Base-by-base conservation (phyloP, 1,284 basidiomycete species). In the Sporisorium sorghi region DNA sequence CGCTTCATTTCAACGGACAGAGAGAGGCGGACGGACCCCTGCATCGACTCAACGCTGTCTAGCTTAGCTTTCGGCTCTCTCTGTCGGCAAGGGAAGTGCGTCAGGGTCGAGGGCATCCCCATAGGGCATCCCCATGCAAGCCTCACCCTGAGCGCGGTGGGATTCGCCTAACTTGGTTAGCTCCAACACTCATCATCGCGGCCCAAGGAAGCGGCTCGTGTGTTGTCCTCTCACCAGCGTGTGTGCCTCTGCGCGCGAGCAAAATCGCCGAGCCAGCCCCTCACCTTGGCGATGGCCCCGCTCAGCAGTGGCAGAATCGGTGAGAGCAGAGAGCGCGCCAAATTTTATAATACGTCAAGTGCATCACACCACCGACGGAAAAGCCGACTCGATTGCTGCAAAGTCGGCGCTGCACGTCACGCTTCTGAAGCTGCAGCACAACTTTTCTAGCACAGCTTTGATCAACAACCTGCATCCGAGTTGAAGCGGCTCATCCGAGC, bases 361-460 rank as follows among this genome's bases (percentile, higher is more conserved):
- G 33, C 33, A 35, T 47, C 28, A 19, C n/a, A 30, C 26, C 47
- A 49, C 47, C 47, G 47, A 49, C 32, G 21, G 32, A 35, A n/a
- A 47, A 19, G 46, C 46, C 46, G 46, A 17, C 14, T 40, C n/a
- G 10, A 40, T 17, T 37, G n/a, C n/a, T n/a, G n/a, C n/a, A n/a
- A n/a, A n/a, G n/a, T 37, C 4, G 11, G 19, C 5, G 49, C 44
- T 59, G 63, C 58, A 60, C 47, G 63, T 49, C 32, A 35, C 57
- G 39, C 51, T 59, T 39, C 51, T 50, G 56, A 26, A 33, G 44
- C 50, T 65, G 62, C 55, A 58, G 39, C 24, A 37, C 60, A 37
- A 44, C 48, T 58, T 57, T 52, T 42, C 51, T 52, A n/a, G 39
- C 52, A 53, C 51, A 43, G 42, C 51, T 9, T 17, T 53, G 37